Evolutionary conservation across 2,329 filamentous ascomycete species (phyloP).

Genomic region (Zymoseptoria ardabiliae): DNA sequence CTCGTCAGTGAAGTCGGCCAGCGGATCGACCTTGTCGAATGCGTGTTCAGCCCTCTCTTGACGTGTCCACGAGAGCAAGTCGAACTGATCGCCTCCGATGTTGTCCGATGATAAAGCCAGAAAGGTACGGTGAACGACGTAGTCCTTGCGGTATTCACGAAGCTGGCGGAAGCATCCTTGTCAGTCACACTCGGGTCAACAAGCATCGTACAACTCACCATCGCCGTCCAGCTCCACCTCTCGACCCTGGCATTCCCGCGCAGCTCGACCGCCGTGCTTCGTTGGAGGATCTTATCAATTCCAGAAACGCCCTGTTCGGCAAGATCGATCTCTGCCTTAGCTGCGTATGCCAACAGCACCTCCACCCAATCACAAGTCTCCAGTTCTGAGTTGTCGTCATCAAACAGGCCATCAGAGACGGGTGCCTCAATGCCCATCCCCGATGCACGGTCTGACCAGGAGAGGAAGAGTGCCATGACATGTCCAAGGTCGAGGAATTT

Average conservation of each 20-base stretch:
- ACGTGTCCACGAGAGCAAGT: slow-evolving; percentile 9
- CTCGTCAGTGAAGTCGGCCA: slow-evolving; percentile 5
- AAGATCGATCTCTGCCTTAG: slow-evolving; percentile 12
- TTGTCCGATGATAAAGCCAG: not conserved
- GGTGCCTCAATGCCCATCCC: slow-evolving; percentile 1
- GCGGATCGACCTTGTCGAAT: slow-evolving; percentile 14
- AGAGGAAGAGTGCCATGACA: slow-evolving; percentile 4
- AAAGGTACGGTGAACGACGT: not conserved
- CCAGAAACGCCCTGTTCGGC: slow-evolving; percentile 1
- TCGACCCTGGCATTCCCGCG: slow-evolving; percentile 4
- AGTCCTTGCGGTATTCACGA: not conserved
- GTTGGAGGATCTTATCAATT: not conserved
- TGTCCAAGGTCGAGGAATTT: slow-evolving; percentile 1
- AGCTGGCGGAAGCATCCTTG: not conserved
- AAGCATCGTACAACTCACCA: not conserved
- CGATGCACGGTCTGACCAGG: not conserved
- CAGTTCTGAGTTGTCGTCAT: not conserved
- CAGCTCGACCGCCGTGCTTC: not conserved
- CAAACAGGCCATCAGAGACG: not conserved
- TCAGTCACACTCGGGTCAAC: not conserved
- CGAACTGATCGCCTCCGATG: slow-evolving; percentile 7
- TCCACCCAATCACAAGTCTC: slow-evolving; percentile 4
- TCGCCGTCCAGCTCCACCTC: slow-evolving; percentile 4
- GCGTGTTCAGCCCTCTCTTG: slow-evolving; percentile 4
- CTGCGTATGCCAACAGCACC: slow-evolving; percentile 12